Percentiles rank a stretch among this genome's conserved stretches.
phyloP scores from a whole-genome alignment of 768 basidiomycete species.

The Tulasnella sp. region DNA sequence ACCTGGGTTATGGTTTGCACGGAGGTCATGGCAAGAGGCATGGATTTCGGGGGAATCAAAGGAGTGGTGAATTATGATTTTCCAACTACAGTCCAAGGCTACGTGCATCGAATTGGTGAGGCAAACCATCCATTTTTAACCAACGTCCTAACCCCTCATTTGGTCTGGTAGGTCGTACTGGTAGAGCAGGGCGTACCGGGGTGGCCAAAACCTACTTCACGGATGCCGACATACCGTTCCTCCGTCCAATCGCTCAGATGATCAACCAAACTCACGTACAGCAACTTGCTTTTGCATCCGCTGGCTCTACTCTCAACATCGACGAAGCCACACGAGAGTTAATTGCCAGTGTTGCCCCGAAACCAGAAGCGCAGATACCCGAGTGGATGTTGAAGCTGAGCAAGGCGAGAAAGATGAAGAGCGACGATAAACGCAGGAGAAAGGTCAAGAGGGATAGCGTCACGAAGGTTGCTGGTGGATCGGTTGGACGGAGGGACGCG shows the following conservation, averaged over 20 bases:
- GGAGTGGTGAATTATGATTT: constrained; percentile 98
- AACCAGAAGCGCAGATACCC: constrained; percentile 58
- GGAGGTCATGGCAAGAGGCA: constrained; percentile 95
- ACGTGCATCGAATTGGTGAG: constrained; percentile 89
- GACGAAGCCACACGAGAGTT: constrained; percentile 40
- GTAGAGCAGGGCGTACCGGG: constrained; percentile 86
- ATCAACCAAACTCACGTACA: constrained; percentile 26
- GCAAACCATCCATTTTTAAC: constrained; percentile 9
- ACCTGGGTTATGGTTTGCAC: constrained; percentile 96
- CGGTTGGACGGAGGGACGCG: constrained; percentile 63
- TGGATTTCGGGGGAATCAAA: constrained; percentile 93
- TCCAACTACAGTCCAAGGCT: constrained; percentile 91
- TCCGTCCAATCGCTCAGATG: constrained; percentile 58
- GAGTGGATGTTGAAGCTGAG: constrained; percentile 92
- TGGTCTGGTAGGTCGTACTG: constrained; percentile 71
- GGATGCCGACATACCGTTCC: constrained; percentile 82
- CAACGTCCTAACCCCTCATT: background rate
- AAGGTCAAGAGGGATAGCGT: constrained; percentile 57
- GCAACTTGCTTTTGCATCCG: constrained; percentile 22
- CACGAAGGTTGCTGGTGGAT: constrained; percentile 63
- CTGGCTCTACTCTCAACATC: background rate
- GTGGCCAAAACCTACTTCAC: constrained; percentile 96
- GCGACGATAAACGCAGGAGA: constrained; percentile 76
- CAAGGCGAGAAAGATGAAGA: constrained; percentile 86
- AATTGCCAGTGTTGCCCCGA: constrained; percentile 17